phyloP scores from a whole-genome alignment of 805 yeast genomes.

The Teunomyces stri region DNA sequence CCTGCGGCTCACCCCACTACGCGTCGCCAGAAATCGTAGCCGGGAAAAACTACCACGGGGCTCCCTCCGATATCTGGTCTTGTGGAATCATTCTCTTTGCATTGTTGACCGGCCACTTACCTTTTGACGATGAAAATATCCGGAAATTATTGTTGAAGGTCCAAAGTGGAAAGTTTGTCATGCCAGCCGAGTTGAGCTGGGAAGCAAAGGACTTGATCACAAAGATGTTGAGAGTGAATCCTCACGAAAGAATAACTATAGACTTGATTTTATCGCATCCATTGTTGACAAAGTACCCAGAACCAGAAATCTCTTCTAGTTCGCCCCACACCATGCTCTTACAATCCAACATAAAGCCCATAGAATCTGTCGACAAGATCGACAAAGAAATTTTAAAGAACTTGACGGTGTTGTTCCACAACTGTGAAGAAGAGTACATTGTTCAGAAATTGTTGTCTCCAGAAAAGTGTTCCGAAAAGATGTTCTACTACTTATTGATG shows the following conservation, averaged over 20 bases:
- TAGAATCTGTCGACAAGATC: slow-evolving; percentile 45
- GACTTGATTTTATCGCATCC: slow-evolving; percentile 80
- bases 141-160: slow-evolving; percentile 84
- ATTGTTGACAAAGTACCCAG: slow-evolving; percentile 69
- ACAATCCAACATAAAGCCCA: slow-evolving; percentile 27
- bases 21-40: slow-evolving; percentile 98
- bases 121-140: slow-evolving; percentile 95
- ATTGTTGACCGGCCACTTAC: slow-evolving; percentile 87
- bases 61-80: slow-evolving; percentile 97
- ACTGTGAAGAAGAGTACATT: slow-evolving; percentile 57
- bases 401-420: slow-evolving; percentile 78
- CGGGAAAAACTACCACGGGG: slow-evolving; percentile 93
- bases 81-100: slow-evolving; percentile 96
- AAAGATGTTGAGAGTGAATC: slow-evolving; percentile 80
- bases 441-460: slow-evolving; percentile 51
- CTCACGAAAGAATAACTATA: slow-evolving; percentile 74
- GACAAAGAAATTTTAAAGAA: slow-evolving; percentile 75
- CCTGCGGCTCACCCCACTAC: slow-evolving; percentile 98
- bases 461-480: slow-evolving; percentile 71
- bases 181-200: slow-evolving; percentile 73
- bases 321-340: neutral
- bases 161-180: slow-evolving; percentile 80
- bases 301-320: slow-evolving; percentile 17
- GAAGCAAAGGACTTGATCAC: slow-evolving; percentile 88
- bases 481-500: slow-evolving; percentile 71